Percentiles rank a stretch among this genome's conserved stretches.
Conservation (phyloP, 768 basidiomycete species). For the Suillus subaureus region DNA sequence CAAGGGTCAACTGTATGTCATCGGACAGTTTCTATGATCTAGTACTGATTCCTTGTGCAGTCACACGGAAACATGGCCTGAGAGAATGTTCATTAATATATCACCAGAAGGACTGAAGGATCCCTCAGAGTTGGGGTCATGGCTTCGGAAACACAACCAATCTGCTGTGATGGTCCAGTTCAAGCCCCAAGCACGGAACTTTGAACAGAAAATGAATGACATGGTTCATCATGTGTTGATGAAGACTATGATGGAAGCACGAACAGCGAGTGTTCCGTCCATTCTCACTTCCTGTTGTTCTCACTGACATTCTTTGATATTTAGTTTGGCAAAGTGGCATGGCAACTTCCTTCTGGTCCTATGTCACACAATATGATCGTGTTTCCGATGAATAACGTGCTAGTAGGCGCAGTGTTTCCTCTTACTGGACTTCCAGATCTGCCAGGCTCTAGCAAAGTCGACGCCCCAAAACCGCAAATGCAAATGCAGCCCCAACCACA, state of each 20-base stretch:
- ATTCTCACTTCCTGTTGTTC: neutral
- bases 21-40: slow-evolving; percentile 3
- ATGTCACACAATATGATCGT: slow-evolving; percentile 50
- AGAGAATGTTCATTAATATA: slow-evolving; percentile 40
- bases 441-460: slow-evolving; percentile 26
- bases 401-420: slow-evolving; percentile 56
- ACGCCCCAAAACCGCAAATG: slow-evolving; percentile 12
- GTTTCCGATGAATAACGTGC: slow-evolving; percentile 38
- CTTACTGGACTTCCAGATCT: slow-evolving; percentile 49
- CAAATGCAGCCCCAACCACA: slow-evolving; percentile 9
- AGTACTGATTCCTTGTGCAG: slow-evolving; percentile 34
- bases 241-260: slow-evolving; percentile 43
- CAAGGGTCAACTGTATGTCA: slow-evolving; percentile 37
- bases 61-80: slow-evolving; percentile 56
- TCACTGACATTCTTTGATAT: neutral
- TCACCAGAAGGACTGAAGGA: slow-evolving; percentile 45
- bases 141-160: slow-evolving; percentile 46
- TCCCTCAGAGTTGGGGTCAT: slow-evolving; percentile 41
- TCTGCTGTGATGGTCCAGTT: slow-evolving; percentile 45
- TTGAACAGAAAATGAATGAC: slow-evolving; percentile 45
- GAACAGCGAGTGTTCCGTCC: slow-evolving; percentile 42
- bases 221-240: slow-evolving; percentile 44
- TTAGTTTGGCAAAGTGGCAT: slow-evolving; percentile 56
- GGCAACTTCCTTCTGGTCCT: slow-evolving; percentile 45
- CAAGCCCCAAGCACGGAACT: slow-evolving; percentile 28